Base-by-base conservation (phyloP, 176 grass and related monocot genomes). In the Musa troglodytarum region DNA sequence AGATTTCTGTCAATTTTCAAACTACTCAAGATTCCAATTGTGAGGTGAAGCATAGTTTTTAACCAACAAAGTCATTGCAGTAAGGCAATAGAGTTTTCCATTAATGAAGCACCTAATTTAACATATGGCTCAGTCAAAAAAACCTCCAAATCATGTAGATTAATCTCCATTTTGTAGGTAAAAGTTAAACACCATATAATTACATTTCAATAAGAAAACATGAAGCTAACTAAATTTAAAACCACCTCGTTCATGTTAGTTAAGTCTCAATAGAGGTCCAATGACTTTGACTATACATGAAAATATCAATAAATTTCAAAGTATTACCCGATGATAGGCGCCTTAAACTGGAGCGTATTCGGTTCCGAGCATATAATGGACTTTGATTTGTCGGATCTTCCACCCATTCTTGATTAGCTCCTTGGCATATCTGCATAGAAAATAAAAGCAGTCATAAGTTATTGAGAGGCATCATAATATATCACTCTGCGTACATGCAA, bases 321-420 rank as follows among this genome's bases (percentile, higher is more conserved):
- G 83, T 71, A 81, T 84, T 86, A 80, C 54, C 23, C 49, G 57
- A 80, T 29, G 72, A 89, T 52, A 90, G 79, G 63, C 74, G 82
- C 80, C 80, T 88, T 59, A 97, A 78, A 72, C 88, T 91, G 63
- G 75, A 71, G 20, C 94, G 94, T 80, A 97, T 97, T 75, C 88
- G 81, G 68, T 97, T 97, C 77, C 94, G 85, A 61, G 65, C 82
- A 81, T 88, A 97, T 25, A 87, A 6, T 78, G 74, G 76, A 79
- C 72, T 97, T 76, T 82, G 85, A 78, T 97, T 97, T 80, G 94
- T 91, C 82, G 90, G 94, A 89, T 97, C 94, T 84, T 97, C 94
- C 56, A 97, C 94, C 89, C 90, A 97, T 17, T 80, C 65, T 78
- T 85, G 68, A 83, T 97, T 82, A 77, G 76, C 85, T 80, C 74